Conservation (phyloP, 495 filamentous ascomycete genomes). For the Aspergillus indologenus region DNA sequence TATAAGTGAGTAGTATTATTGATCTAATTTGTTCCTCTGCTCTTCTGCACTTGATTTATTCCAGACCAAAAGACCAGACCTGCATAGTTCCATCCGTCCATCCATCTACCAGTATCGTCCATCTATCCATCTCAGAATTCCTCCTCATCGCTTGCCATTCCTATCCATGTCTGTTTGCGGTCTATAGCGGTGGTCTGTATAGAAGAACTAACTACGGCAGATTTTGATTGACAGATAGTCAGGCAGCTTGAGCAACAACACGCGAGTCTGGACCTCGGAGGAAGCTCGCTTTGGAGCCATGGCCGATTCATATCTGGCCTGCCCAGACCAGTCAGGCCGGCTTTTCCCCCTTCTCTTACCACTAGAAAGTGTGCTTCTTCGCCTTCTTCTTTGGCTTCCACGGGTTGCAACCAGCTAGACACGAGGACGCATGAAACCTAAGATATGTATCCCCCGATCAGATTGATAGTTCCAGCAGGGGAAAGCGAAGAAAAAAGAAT, state of each 20-base stretch:
- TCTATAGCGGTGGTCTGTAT: not conserved
- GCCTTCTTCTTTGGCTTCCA: too few species aligned
- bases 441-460: too few species aligned
- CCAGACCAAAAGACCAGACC: slow-evolving; percentile 6
- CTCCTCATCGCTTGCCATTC: too few species aligned
- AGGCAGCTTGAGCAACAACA: not conserved
- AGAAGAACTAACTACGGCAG: not conserved
- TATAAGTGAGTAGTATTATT: not conserved
- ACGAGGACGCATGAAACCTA: slow-evolving; percentile 7
- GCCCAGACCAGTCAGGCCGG: not conserved
- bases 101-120: too few species aligned
- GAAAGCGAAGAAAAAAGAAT: slow-evolving; percentile 10
- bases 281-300: not conserved
- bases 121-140: not conserved
- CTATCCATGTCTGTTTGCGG: not conserved
- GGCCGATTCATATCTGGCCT: not conserved
- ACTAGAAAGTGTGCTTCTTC: too few species aligned
- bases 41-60: not conserved
- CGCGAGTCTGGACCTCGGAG: not conserved
- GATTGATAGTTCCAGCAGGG: slow-evolving; percentile 12
- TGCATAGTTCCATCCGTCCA: slow-evolving; percentile 1
- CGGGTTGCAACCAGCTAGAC: slow-evolving; percentile 1
- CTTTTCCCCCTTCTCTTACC: too few species aligned
- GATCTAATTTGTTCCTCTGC: not conserved
- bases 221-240: not conserved